Evolutionary conservation across 2,329 filamentous ascomycete species (phyloP).

Genomic region (Clonostachys sp.): DNA sequence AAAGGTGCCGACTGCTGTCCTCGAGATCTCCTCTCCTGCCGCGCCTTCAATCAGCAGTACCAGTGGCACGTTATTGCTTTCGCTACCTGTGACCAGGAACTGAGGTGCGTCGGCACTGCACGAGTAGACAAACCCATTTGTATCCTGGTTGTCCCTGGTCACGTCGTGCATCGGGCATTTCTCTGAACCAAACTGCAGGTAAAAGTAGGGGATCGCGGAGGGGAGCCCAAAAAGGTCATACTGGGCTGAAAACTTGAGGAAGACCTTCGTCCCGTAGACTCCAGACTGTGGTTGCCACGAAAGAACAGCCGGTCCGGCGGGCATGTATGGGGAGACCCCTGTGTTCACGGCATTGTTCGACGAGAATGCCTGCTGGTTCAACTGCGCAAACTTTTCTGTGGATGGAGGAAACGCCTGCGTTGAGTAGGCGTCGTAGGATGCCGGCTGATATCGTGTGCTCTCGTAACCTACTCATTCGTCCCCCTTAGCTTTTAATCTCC

Average conservation of each 20-base stretch:
- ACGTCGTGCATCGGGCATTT: conserved; percentile 59
- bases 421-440: conserved; percentile 48
- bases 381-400: conserved; percentile 44
- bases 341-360: conserved; percentile 62
- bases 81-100: conserved; percentile 43
- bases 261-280: conserved; percentile 63
- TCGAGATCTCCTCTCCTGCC: conserved; percentile 48
- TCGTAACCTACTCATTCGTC: too few species aligned
- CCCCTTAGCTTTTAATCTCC: too few species aligned
- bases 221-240: conserved; percentile 61
- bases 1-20: conserved; percentile 39
- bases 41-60: conserved; percentile 47
- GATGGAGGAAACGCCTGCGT: conserved; percentile 37
- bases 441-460: conserved; percentile 31
- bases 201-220: conserved; percentile 52
- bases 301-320: conserved; percentile 55
- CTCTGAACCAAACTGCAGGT: conserved; percentile 73
- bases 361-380: conserved; percentile 52
- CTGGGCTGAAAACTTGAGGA: conserved; percentile 68
- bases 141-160: conserved; percentile 53
- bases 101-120: conserved; percentile 70
- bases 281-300: conserved; percentile 69
- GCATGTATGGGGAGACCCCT: conserved; percentile 62
- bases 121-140: conserved; percentile 61
- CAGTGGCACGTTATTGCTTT: conserved; percentile 46